These are phyloP conservation scores for Warburgia ugandensis DNA, from an alignment of 164 flowering plant genomes.

Conservation along the genomic window DNA sequence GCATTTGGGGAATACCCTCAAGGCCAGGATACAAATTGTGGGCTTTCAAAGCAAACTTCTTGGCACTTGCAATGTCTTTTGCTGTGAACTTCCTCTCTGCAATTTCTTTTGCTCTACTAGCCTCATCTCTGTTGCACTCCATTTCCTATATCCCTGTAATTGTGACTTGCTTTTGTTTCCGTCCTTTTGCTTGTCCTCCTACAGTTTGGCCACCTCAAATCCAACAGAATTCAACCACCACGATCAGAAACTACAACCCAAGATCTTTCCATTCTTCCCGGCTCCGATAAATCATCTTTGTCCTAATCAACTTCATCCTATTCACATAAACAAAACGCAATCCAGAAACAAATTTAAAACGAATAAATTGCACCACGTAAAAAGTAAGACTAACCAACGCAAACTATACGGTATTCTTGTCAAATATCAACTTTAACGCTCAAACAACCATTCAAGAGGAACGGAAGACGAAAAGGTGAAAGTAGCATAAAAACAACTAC, in stretches of 20 bases:
- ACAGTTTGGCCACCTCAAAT: neutral
- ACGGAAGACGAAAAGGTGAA: no score
- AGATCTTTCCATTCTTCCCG: conserved; percentile 11
- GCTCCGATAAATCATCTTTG: conserved; percentile 1
- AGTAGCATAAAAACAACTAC: no score
- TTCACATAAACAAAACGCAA: no score
- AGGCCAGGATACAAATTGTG: conserved; percentile 58
- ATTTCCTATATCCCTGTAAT: no score
- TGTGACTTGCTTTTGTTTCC: conserved; percentile 2
- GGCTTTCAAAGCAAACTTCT: conserved; percentile 72
- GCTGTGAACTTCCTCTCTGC: conserved; percentile 58
- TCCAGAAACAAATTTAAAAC: no score
- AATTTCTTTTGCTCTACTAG: conserved; percentile 60
- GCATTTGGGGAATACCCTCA: conserved; percentile 66
- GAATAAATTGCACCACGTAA: no score
- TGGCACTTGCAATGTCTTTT: conserved; percentile 58
- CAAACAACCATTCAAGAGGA: no score
- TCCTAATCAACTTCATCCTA: no score
- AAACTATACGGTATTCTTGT: no score
- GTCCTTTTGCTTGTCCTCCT: neutral
- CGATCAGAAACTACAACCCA: conserved; percentile 9
- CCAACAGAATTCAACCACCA: conserved; percentile 16
- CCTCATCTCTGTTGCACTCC: conserved; percentile 90
- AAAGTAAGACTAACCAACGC: no score
- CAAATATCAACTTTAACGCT: no score